Percentiles rank a stretch among this genome's conserved stretches.
phyloP scores from a whole-genome alignment of 2,329 filamentous ascomycete species.

The Pleoardoris graminearum region DNA sequence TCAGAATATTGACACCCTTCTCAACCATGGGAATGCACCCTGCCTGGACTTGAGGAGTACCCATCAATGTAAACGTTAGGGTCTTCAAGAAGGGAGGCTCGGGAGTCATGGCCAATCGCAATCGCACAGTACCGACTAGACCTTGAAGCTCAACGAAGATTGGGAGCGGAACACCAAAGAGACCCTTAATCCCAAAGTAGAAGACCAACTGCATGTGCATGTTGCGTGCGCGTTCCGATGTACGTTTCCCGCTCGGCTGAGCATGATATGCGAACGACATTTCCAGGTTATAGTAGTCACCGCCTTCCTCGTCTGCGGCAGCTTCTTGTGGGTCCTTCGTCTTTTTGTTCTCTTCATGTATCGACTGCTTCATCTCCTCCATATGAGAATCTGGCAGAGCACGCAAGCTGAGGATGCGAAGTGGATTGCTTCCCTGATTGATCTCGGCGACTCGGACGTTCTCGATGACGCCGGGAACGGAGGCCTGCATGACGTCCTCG shows the following conservation, averaged over 20 bases:
- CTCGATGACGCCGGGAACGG: conserved; percentile 86
- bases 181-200: conserved; percentile 84
- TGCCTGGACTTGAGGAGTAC: conserved; percentile 83
- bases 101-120: conserved; percentile 83
- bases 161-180: conserved; percentile 86
- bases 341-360: conserved; percentile 76
- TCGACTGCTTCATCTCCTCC: conserved; percentile 77
- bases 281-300: conserved; percentile 91
- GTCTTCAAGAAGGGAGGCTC: conserved; percentile 92
- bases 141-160: conserved; percentile 89
- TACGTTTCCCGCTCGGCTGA: conserved; percentile 68
- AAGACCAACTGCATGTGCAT: conserved; percentile 98
- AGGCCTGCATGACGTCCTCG: conserved; percentile 96
- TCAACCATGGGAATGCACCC: conserved; percentile 93
- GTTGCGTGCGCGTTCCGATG: conserved; percentile 83
- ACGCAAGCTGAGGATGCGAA: conserved; percentile 84
- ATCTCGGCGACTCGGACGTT: conserved; percentile 95
- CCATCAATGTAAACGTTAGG: conserved; percentile 92
- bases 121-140: conserved; percentile 82
- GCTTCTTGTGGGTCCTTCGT: conserved; percentile 84
- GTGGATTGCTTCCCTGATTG: conserved; percentile 86
- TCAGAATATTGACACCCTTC: conserved; percentile 85
- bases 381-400: conserved; percentile 83
- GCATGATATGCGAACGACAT: conserved; percentile 91
- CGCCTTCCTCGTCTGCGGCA: conserved; percentile 85